phyloP scores from a whole-genome alignment of 306 rosid genomes.

The Pyrus betulifolia region DNA sequence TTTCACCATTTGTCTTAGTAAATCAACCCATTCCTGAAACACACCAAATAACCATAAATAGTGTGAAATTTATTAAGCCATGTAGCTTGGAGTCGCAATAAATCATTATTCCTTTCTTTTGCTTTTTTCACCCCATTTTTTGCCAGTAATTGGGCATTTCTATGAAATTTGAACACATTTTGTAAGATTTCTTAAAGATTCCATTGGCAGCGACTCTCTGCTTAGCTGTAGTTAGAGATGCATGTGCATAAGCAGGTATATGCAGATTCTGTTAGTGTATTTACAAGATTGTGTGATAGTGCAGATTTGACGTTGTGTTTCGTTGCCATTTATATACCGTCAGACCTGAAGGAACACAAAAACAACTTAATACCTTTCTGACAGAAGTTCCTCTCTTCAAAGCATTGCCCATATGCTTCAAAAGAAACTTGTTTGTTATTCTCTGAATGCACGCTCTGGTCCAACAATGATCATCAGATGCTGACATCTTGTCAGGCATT shows the following conservation, averaged over 20 bases:
- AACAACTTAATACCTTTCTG: slow-evolving; percentile 42
- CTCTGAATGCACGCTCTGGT: slow-evolving; percentile 49
- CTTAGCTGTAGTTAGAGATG: not conserved
- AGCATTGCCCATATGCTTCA: slow-evolving; percentile 73
- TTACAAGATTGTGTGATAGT: not conserved
- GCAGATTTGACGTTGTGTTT: not conserved
- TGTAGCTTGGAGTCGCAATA: not conserved
- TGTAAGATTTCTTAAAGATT: not conserved
- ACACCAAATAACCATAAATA: slow-evolving; percentile 12
- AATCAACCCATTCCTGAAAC: slow-evolving; percentile 80
- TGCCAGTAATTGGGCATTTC: not conserved
- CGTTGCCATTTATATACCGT: not conserved
- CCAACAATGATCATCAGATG: slow-evolving; percentile 42
- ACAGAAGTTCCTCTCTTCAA: slow-evolving; percentile 61
- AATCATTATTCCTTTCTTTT: too few species aligned
- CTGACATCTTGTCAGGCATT: slow-evolving; percentile 14
- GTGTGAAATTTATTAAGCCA: not conserved
- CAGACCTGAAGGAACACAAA: not conserved
- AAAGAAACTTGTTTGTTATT: slow-evolving; percentile 4
- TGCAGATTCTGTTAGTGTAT: not conserved
- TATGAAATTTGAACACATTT: not conserved
- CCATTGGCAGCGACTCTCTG: not conserved
- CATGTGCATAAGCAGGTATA: not conserved
- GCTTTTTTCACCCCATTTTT: not conserved
- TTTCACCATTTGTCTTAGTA: slow-evolving; percentile 72